A percentile compares a stretch with the other conserved stretches of the same genome.
phyloP scores from a whole-genome alignment of 805 yeast species.

The Ogataea thermomethanolica region DNA sequence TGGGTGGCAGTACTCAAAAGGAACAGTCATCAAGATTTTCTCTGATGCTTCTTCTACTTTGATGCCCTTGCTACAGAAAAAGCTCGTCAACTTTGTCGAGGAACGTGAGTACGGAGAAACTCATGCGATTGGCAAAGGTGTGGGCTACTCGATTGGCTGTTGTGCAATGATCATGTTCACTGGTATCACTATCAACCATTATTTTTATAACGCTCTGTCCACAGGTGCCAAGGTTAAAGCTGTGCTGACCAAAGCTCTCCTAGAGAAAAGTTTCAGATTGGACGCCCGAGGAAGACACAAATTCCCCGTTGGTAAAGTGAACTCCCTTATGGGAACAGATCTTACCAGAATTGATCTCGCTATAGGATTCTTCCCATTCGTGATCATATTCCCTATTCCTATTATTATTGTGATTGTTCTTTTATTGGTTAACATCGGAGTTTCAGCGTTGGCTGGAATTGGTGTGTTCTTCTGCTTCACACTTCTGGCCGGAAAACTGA shows the following conservation, averaged over 20 bases:
- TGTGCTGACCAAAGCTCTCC: constrained; percentile 61
- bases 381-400: constrained; percentile 60
- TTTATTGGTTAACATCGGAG: constrained; percentile 68
- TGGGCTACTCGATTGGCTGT: constrained; percentile 77
- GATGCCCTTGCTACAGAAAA: constrained; percentile 64
- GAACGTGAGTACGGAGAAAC: constrained; percentile 40
- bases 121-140: constrained; percentile 52
- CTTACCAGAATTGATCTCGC: constrained; percentile 76
- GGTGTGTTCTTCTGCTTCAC: constrained; percentile 53
- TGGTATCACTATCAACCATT: constrained; percentile 54
- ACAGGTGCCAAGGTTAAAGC: constrained; percentile 72
- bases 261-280: constrained; percentile 62
- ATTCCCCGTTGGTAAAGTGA: constrained; percentile 68
- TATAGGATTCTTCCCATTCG: constrained; percentile 61
- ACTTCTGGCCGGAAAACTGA: constrained; percentile 39
- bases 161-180: constrained; percentile 49
- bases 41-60: constrained; percentile 49
- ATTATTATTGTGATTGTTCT: constrained; percentile 60
- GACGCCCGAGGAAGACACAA: constrained; percentile 58
- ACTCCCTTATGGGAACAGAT: constrained; percentile 79
- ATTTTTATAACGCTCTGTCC: constrained; percentile 54
- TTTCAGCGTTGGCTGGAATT: constrained; percentile 67
- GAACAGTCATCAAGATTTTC: constrained; percentile 39
- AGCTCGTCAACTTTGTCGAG: constrained; percentile 61
- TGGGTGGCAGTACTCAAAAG: constrained; percentile 40